Evolutionary conservation across 495 filamentous ascomycete genomes (phyloP).

Genomic region (Daldinia loculata): DNA sequence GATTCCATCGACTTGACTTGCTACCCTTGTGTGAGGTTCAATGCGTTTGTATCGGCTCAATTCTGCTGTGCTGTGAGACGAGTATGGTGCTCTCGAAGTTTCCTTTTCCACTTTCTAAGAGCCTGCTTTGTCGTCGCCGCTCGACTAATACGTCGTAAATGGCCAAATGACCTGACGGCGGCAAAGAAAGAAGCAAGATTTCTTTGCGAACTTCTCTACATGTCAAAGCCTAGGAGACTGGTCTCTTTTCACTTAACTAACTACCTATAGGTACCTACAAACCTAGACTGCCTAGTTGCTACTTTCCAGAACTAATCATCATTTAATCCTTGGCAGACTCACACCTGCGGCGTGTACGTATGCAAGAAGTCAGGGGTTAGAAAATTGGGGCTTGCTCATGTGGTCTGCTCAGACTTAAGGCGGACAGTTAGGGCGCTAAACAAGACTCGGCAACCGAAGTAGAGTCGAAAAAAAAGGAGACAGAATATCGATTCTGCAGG

Average conservation of each 20-base stretch:
- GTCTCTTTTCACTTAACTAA: conserved; percentile 3
- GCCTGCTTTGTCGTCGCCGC: conserved; percentile 20
- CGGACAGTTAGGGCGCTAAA: conserved; percentile 43
- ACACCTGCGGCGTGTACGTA: conserved; percentile 37
- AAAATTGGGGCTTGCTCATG: conserved; percentile 45
- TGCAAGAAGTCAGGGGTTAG: conserved; percentile 33
- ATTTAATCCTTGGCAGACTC: conserved; percentile 37
- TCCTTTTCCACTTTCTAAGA: conserved; percentile 5
- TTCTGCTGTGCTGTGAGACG: not conserved
- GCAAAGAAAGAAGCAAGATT: conserved; percentile 20
- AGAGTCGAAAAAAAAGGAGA: conserved; percentile 19
- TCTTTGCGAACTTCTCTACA: conserved; percentile 7
- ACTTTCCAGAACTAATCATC: conserved; percentile 24
- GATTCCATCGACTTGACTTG: conserved; percentile 12
- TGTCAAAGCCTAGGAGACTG: conserved; percentile 8
- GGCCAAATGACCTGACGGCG: conserved; percentile 9
- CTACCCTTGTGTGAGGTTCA: conserved; percentile 6
- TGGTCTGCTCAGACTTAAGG: conserved; percentile 41
- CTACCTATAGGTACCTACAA: conserved; percentile 9
- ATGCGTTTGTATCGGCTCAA: not conserved
- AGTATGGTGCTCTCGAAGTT: not conserved
- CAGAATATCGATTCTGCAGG: conserved; percentile 41
- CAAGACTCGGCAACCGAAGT: conserved; percentile 44
- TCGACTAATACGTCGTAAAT: conserved; percentile 12
- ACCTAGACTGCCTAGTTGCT: not conserved